Percentiles rank a stretch among this genome's conserved stretches.
Conservation (phyloP, 1,284 basidiomycete genomes). For the Naganishia sp. region DNA sequence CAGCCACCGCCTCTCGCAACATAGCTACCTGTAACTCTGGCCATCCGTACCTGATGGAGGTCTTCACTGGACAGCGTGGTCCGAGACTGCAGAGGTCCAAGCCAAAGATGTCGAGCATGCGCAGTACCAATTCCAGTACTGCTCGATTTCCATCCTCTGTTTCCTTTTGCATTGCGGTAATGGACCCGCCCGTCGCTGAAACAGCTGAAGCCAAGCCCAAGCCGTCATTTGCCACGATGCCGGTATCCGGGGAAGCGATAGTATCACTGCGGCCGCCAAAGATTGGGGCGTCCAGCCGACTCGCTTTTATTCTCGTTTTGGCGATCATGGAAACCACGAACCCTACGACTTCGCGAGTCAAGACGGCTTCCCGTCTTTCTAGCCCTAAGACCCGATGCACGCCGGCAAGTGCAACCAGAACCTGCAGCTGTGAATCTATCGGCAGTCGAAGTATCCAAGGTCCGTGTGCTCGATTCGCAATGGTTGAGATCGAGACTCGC, state of each 20-base stretch:
- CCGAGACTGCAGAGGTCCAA: slow-evolving; percentile 63
- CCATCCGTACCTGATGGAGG: slow-evolving; percentile 70
- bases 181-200: slow-evolving; percentile 24
- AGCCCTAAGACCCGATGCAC: slow-evolving; percentile 77
- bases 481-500: slow-evolving; percentile 65
- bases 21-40: slow-evolving; percentile 87
- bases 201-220: slow-evolving; percentile 57
- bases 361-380: slow-evolving; percentile 77
- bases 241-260: background rate
- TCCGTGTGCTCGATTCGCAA: slow-evolving; percentile 70
- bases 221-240: background rate
- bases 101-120: slow-evolving; percentile 74
- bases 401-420: slow-evolving; percentile 69
- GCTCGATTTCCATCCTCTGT: slow-evolving; percentile 78
- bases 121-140: slow-evolving; percentile 68
- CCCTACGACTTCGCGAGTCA: slow-evolving; percentile 78
- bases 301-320: slow-evolving; percentile 36
- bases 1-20: slow-evolving; percentile 82
- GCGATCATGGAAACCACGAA: slow-evolving; percentile 76
- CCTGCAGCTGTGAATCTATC: slow-evolving; percentile 68
- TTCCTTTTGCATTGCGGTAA: slow-evolving; percentile 57
- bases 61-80: slow-evolving; percentile 23
- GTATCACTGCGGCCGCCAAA: slow-evolving; percentile 5
- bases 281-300: slow-evolving; percentile 15
- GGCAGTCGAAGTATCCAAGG: slow-evolving; percentile 82